phyloP scores from a whole-genome alignment of 306 rosid species.

The Trichosanthes cucumerina region DNA sequence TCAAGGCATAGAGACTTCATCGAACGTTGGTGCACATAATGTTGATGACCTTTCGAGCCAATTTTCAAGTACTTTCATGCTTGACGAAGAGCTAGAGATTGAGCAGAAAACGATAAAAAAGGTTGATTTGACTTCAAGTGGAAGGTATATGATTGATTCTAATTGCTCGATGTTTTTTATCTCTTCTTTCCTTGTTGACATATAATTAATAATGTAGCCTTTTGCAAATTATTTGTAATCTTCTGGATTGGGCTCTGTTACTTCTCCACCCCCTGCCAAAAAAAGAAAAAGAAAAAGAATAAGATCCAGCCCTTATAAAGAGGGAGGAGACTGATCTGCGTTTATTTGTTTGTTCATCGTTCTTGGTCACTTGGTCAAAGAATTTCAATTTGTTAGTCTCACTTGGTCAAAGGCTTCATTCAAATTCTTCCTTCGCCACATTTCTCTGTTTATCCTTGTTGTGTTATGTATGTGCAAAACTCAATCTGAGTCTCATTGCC shows the following conservation, averaged over 20 bases:
- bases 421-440: neutral
- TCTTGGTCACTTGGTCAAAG: neutral
- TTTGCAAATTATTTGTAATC: neutral
- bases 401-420: neutral
- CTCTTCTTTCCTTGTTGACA: neutral
- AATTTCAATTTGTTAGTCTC: neutral
- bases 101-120: conserved; percentile 55
- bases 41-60: conserved; percentile 47
- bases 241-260: neutral
- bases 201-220: neutral
- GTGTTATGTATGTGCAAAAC: no score
- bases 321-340: neutral
- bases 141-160: conserved; percentile 41
- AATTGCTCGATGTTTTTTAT: neutral
- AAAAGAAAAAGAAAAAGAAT: neutral
- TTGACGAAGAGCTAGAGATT: conserved; percentile 88
- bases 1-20: conserved; percentile 26
- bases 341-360: neutral
- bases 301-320: neutral
- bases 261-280: no score
- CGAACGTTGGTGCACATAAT: conserved; percentile 27
- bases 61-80: conserved; percentile 82
- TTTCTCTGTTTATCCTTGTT: no score
- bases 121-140: conserved; percentile 31
- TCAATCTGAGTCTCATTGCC: neutral